Base-by-base conservation (phyloP, 805 yeast species). In the Cyberlindnera mycetangii region DNA sequence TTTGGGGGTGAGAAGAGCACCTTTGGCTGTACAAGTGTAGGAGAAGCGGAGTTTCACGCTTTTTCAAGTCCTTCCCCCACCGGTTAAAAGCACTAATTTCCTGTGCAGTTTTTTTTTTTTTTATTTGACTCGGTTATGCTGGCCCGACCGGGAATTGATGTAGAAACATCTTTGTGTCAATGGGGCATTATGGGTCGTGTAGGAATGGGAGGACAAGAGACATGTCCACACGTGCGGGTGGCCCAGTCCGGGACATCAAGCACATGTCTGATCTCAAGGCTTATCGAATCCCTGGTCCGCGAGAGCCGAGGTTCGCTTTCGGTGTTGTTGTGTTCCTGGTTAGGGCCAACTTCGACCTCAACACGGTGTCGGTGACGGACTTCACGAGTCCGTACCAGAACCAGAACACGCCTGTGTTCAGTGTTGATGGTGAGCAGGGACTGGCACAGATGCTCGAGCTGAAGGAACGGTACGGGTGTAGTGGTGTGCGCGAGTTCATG, bases 291-390 rank as follows among this genome's bases (percentile, higher is more conserved):
- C 42, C 42, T 3, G 31, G 24, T 5, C 31, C 30, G 3, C 10
- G 17, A 3, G 32, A 39, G 30, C 30, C 42, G 9, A 14, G 15
- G 5, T 2, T 17, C 5, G 31, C 18, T 3, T 7, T 39, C 5
- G 31, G 36, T 6, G 34, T 31, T 2, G 42, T 39, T 21, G 42
- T 31, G 19, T 31, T 25, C 16, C 36, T 39, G 8, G 42, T 39
- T 10, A 35, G 42, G 3, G 42, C 36, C n/a, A 16, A 32, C 21
- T 39, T 39, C 36, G 14, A 14, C 12, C 25, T 6, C 15, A 4
- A 17, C 16, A 14, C 27, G 20, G 16, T 39, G 9, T 39, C 42
- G 4, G 42, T 39, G 14, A 39, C 42, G 7, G 42, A 39, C 31
- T 32, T 31, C 31, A 39, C 42, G 4, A 15, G 19, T 11, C 33